Evolutionary conservation across 495 filamentous ascomycete species (phyloP).

Genomic region (Penicillium arizonense): DNA sequence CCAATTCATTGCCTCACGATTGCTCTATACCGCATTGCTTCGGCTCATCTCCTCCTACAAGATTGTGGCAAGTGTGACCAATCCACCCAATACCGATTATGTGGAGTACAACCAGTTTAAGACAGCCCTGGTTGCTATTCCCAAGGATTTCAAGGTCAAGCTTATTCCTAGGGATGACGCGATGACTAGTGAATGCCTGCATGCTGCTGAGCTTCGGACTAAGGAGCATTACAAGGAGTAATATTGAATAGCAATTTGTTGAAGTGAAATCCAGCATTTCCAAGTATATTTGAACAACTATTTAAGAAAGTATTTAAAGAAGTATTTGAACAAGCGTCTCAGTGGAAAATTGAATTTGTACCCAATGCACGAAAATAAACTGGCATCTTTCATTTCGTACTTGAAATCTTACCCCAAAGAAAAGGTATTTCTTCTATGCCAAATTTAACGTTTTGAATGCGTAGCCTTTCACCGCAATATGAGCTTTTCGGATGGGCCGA

Average conservation of each 20-base stretch:
- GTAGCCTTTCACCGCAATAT: not conserved
- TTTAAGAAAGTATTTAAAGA: too few species aligned
- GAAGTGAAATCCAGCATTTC: too few species aligned
- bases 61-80: conserved; percentile 47
- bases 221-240: conserved; percentile 44
- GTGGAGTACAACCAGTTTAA: conserved; percentile 58
- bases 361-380: too few species aligned
- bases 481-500: not conserved
- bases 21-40: conserved; percentile 50
- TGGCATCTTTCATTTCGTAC: too few species aligned
- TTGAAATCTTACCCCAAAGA: too few species aligned
- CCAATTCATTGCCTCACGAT: conserved; percentile 47
- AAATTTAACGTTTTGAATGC: too few species aligned
- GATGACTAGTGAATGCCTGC: conserved; percentile 31
- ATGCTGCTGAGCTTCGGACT: conserved; percentile 35
- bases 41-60: conserved; percentile 48
- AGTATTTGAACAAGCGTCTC: too few species aligned
- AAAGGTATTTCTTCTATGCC: too few species aligned
- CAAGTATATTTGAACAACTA: too few species aligned
- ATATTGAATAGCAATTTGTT: not conserved
- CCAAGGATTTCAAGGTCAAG: conserved; percentile 50
- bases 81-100: conserved; percentile 56
- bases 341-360: too few species aligned
- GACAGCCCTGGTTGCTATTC: conserved; percentile 54
- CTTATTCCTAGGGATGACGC: conserved; percentile 45